These are phyloP conservation scores for Cryphonectria japonica DNA, from an alignment of 2,329 filamentous ascomycete species.

Conservation along the genomic window DNA sequence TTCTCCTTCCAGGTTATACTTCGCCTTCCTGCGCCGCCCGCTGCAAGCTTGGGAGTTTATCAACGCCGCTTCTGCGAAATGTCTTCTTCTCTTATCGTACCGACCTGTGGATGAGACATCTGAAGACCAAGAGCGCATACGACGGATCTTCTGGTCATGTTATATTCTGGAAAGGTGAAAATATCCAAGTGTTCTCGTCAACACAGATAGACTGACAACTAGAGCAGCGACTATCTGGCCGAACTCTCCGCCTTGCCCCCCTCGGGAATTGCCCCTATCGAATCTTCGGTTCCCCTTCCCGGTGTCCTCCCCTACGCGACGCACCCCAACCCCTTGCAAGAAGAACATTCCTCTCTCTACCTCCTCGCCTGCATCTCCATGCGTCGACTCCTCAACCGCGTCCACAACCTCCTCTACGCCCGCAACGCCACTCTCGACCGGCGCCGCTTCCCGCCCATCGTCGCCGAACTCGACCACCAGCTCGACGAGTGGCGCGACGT, in stretches of 20 bases:
- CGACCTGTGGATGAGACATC: slow-evolving; percentile 38
- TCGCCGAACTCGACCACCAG: slow-evolving; percentile 53
- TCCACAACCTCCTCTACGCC: slow-evolving; percentile 54
- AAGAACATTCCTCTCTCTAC: slow-evolving; percentile 55
- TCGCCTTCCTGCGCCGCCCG: slow-evolving; percentile 53
- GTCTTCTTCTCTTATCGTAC: slow-evolving; percentile 53
- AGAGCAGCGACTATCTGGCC: slow-evolving; percentile 52
- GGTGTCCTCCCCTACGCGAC: slow-evolving; percentile 47
- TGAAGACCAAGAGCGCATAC: slow-evolving; percentile 51
- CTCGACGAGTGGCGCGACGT: slow-evolving; percentile 54
- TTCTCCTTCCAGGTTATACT: slow-evolving; percentile 42
- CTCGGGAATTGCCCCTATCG: slow-evolving; percentile 54
- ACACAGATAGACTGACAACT: neutral
- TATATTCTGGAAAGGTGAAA: slow-evolving; percentile 52
- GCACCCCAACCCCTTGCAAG: slow-evolving; percentile 42
- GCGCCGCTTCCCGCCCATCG: slow-evolving; percentile 50
- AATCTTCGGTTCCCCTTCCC: slow-evolving; percentile 53
- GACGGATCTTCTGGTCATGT: slow-evolving; percentile 58
- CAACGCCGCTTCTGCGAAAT: slow-evolving; percentile 52
- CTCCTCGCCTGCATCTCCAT: slow-evolving; percentile 59
- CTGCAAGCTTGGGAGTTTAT: slow-evolving; percentile 58
- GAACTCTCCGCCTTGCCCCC: slow-evolving; percentile 55
- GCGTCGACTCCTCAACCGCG: slow-evolving; percentile 51
- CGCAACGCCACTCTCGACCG: slow-evolving; percentile 49
- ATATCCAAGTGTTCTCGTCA: too few species aligned